Evolutionary conservation across 768 basidiomycete genomes (phyloP).

Genomic region (Mycena leptocephala): DNA sequence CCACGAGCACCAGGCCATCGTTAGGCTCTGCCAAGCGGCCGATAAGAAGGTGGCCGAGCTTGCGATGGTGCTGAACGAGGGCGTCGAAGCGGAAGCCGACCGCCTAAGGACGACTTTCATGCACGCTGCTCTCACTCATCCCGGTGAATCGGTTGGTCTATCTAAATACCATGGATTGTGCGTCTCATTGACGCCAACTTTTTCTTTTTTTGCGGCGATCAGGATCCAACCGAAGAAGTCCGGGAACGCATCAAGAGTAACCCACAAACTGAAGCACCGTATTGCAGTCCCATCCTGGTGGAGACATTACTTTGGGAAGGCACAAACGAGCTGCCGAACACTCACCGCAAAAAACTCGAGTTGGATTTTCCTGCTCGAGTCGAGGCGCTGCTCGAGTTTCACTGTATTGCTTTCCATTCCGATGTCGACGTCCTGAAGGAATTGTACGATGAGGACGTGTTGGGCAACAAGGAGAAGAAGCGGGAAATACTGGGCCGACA

Average conservation of each 20-base stretch:
- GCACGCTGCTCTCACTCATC: constrained; percentile 6
- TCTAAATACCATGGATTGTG: no score
- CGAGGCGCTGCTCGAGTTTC: constrained; percentile 35
- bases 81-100: constrained; percentile 6
- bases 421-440: constrained; percentile 32
- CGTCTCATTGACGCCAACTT: neutral
- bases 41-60: neutral
- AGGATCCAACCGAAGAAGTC: constrained; percentile 26
- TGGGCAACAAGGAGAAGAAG: neutral
- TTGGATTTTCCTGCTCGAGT: constrained; percentile 27
- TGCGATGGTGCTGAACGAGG: constrained; percentile 9
- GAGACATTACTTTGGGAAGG: constrained; percentile 24
- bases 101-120: neutral
- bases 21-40: neutral
- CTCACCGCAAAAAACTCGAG: constrained; percentile 18
- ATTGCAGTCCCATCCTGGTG: constrained; percentile 34
- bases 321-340: constrained; percentile 12
- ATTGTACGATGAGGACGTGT: constrained; percentile 24
- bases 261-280: neutral
- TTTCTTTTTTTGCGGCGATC: neutral
- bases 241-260: constrained; percentile 7
- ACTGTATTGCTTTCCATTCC: constrained; percentile 35
- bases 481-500: constrained; percentile 15
- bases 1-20: neutral
- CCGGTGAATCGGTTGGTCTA: constrained; percentile 24